A percentile compares a stretch with the other conserved stretches of the same genome.
phyloP scores from a whole-genome alignment of 176 grass and related monocot genomes.

The Avena insularis region DNA sequence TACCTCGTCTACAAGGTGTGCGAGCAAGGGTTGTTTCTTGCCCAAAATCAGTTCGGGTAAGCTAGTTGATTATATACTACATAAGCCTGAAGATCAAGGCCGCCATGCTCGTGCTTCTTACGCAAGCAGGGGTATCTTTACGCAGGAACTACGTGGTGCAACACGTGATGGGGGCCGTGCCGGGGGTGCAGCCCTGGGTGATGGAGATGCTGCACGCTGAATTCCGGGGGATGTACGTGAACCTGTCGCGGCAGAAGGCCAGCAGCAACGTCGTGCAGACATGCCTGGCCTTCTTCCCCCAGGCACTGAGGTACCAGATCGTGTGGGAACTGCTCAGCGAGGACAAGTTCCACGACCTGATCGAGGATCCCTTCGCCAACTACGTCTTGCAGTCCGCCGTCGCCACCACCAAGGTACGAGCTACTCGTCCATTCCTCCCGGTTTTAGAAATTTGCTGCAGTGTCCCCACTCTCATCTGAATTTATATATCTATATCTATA shows the following conservation, averaged over 20 bases:
- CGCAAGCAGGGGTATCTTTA: no score
- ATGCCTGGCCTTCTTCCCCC: neutral
- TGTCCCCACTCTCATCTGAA: no score
- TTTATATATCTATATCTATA: no score
- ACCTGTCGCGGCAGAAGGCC: slow-evolving; percentile 34
- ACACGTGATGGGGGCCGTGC: neutral
- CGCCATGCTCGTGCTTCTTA: no score
- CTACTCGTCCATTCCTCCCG: neutral
- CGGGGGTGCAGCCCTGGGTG: neutral
- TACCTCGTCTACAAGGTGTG: neutral
- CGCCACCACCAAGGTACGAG: neutral
- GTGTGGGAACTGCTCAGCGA: slow-evolving; percentile 5
- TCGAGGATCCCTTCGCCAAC: slow-evolving; percentile 42
- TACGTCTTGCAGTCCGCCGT: slow-evolving; percentile 33
- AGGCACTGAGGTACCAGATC: neutral
- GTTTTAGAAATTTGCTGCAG: no score
- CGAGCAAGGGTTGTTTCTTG: neutral
- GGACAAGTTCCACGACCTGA: neutral
- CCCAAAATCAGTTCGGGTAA: slow-evolving; percentile 25
- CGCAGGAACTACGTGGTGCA: slow-evolving; percentile 49
- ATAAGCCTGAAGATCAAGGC: neutral
- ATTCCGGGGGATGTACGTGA: slow-evolving; percentile 22
- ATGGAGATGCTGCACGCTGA: neutral
- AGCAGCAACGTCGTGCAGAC: slow-evolving; percentile 49
- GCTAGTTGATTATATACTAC: neutral